phyloP scores from a whole-genome alignment of 2,329 filamentous ascomycete genomes.

The Colletotrichum lindemuthianum region DNA sequence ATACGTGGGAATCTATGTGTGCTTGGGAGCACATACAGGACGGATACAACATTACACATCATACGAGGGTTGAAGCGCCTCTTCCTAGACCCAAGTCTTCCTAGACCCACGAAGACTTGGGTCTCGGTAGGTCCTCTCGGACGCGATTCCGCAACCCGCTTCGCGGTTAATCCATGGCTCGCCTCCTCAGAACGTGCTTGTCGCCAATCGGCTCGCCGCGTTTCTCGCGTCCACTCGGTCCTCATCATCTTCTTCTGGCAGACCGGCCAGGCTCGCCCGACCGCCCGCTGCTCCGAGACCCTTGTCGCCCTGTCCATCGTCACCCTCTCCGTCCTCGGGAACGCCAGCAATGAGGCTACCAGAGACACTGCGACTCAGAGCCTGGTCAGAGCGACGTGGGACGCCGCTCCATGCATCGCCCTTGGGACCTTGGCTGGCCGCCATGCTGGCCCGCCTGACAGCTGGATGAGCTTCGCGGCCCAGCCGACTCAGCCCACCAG shows the following conservation, averaged over 20 bases:
- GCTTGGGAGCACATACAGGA: conserved; percentile 29
- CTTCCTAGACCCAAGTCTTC: conserved; percentile 14
- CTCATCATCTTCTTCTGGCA: conserved; percentile 86
- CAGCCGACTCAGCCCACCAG: conserved; percentile 87
- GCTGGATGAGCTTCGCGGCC: conserved; percentile 89
- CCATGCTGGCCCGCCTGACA: conserved; percentile 77
- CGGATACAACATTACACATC: conserved; percentile 35
- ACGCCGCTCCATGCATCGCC: conserved; percentile 99
- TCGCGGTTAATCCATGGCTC: conserved; percentile 5
- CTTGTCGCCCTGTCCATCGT: conserved; percentile 51
- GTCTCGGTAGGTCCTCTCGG: conserved; percentile 17
- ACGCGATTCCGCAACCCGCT: conserved; percentile 17
- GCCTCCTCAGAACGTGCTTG: conserved; percentile 81
- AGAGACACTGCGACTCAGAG: conserved; percentile 80
- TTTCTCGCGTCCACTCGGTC: conserved; percentile 96
- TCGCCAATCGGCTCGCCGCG: conserved; percentile 90
- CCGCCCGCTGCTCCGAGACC: conserved; percentile 51
- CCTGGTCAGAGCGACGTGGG: conserved; percentile 77
- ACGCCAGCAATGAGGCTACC: conserved; percentile 74
- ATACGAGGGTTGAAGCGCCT: conserved; percentile 26
- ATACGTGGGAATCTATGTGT: conserved; percentile 36
- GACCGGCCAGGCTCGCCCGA: conserved; percentile 64
- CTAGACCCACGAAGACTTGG: conserved; percentile 5
- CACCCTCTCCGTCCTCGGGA: conserved; percentile 67
- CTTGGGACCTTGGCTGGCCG: conserved; percentile 92